phyloP scores from a whole-genome alignment of 192 early-diverging fungal species.

The Linnemannia exigua region DNA sequence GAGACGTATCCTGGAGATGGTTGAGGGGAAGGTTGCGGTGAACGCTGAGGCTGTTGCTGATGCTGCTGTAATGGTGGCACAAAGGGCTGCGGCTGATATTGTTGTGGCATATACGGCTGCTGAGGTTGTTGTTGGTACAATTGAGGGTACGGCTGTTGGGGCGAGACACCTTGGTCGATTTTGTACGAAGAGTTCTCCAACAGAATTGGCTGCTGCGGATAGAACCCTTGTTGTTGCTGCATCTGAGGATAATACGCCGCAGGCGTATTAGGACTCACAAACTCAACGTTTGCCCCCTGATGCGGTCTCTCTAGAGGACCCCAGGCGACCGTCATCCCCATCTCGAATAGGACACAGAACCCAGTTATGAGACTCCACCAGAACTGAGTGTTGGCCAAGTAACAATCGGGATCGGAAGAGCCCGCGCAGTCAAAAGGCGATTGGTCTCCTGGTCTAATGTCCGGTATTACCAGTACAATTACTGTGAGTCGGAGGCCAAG shows the following conservation, averaged over 20 bases:
- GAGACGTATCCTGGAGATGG: neutral
- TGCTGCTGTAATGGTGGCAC: conserved; percentile 7
- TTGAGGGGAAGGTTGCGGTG: neutral
- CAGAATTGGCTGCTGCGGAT: neutral
- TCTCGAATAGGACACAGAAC: conserved; percentile 8
- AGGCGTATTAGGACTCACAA: conserved; percentile 5
- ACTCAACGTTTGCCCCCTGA: neutral
- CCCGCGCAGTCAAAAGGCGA: neutral
- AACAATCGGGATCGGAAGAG: neutral
- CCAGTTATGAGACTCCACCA: neutral
- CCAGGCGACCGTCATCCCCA: neutral
- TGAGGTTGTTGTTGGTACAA: neutral
- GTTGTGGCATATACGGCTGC: conserved; percentile 4
- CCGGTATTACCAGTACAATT: neutral
- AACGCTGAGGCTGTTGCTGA: neutral
- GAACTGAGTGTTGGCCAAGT: neutral
- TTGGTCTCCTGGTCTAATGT: neutral
- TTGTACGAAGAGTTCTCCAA: neutral
- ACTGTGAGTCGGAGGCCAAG: neutral
- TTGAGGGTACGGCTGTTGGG: neutral
- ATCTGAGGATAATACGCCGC: neutral
- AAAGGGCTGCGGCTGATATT: neutral
- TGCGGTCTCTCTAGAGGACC: neutral
- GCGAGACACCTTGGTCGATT: neutral
- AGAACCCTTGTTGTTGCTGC: neutral